Evolutionary conservation across 179 eudicot genomes (phyloP).

Genomic region (Spinacia oleracea): DNA sequence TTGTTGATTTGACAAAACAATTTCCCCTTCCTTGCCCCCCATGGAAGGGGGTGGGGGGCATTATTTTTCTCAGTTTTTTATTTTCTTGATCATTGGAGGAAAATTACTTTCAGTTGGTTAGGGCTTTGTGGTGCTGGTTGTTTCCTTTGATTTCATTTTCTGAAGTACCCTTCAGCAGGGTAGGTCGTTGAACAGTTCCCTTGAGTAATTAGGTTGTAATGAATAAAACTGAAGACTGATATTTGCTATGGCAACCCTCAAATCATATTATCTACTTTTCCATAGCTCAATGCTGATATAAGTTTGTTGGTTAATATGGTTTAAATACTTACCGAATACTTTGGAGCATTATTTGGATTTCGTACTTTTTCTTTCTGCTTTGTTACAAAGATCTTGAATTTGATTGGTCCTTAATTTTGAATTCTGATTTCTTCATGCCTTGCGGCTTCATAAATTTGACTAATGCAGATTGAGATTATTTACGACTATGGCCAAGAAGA

Average conservation of each 20-base stretch:
- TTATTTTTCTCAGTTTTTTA: not conserved
- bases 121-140: not conserved
- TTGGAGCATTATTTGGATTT: not conserved
- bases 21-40: too few species aligned
- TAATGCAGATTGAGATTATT: conserved; percentile 81
- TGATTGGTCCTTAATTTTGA: not conserved
- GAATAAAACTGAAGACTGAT: not conserved
- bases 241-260: not conserved
- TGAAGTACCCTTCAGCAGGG: not conserved
- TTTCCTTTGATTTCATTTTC: not conserved
- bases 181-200: not conserved
- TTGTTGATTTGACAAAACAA: too few species aligned
- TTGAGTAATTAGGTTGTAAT: not conserved
- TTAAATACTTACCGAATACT: not conserved
- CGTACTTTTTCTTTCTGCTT: not conserved
- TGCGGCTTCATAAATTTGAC: not conserved
- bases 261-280: not conserved
- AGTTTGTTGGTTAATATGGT: not conserved
- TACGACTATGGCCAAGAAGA: conserved; percentile 81
- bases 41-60: too few species aligned
- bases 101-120: not conserved
- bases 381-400: not conserved
- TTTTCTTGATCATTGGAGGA: not conserved
- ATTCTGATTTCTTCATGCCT: not conserved
- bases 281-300: not conserved